Evolutionary conservation across 495 filamentous ascomycete genomes (phyloP).

Genomic region (Penicillium diatomitis): DNA sequence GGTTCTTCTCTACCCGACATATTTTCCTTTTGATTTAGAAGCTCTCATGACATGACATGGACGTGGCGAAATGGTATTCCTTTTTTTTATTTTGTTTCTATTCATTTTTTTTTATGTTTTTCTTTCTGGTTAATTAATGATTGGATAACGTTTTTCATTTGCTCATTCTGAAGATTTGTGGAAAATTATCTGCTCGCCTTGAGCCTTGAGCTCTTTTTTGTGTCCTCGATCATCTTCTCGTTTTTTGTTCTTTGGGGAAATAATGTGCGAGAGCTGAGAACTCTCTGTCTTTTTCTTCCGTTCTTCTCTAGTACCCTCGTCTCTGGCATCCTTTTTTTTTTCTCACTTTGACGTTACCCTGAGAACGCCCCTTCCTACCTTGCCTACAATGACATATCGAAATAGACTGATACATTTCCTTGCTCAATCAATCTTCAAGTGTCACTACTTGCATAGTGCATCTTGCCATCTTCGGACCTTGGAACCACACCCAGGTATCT

Average conservation of each 20-base stretch:
- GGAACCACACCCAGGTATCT: too few species aligned
- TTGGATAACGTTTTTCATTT: not conserved
- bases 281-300: too few species aligned
- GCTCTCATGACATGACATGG: constrained; percentile 22
- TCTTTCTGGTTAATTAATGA: constrained; percentile 2
- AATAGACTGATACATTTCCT: too few species aligned
- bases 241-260: not conserved
- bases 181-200: not conserved
- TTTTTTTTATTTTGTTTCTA: constrained; percentile 8
- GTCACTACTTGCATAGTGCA: too few species aligned
- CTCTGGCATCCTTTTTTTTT: too few species aligned
- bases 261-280: too few species aligned
- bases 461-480: too few species aligned
- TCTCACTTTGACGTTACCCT: too few species aligned
- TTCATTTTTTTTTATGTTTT: constrained; percentile 10
- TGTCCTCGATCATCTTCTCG: not conserved
- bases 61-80: constrained; percentile 24
- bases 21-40: constrained; percentile 9
- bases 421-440: too few species aligned
- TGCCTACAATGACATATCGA: too few species aligned
- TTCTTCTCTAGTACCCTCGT: too few species aligned
- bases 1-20: not conserved
- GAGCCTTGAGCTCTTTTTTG: not conserved
- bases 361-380: too few species aligned
- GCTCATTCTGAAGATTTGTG: not conserved